Base-by-base conservation (phyloP, 208 protist species). In the Leishmania guyanensis region DNA sequence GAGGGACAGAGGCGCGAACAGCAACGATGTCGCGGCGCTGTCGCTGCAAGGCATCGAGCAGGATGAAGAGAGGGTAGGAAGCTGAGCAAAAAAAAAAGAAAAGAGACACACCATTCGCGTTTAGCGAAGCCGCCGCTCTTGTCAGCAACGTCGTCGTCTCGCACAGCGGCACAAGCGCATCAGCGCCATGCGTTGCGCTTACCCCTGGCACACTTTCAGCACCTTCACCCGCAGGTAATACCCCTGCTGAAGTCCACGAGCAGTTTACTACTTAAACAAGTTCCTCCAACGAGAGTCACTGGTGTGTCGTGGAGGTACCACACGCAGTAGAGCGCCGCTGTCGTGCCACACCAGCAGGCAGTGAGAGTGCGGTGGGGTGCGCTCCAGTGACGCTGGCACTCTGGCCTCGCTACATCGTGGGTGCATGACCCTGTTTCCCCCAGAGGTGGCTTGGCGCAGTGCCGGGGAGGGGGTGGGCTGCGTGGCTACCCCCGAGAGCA, bases 231-330 rank as follows among this genome's bases (percentile, higher is more conserved):
- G 48, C 10, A 43, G n/a, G 48, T 14, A 26, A 36, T 12, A n/a
- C 46, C 46, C 10, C 48, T n/a, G 75, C 29, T 68, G 29, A 29
- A 16, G 62, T 39, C 29, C 12, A 4, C 62, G 12, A 68, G 39
- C 62, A 29, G 62, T 3, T 12, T 39, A 29, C 12, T 6, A 3
- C 2, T 29, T 68, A 68, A 68, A 20, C 9, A 39, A 20, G 8
- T 12, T 22, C 29, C 62, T 68, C 62, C 8, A 10, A 3, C 29
- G 29, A 68, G 62, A 68, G 12, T 73, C n/a, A 79, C 8, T 10
- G 43, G n/a, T 51, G 58, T n/a, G n/a, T 79, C 76, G 62, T 79
- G 64, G n/a, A 36, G 39, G 50, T 60, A 73, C 76, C 76, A 79
- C 64, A 72, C 10, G 26, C 51, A 29, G 62, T 79, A 46, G 33